Base-by-base conservation (phyloP, 306 rosid species). In the Trichosanthes cucumerina region DNA sequence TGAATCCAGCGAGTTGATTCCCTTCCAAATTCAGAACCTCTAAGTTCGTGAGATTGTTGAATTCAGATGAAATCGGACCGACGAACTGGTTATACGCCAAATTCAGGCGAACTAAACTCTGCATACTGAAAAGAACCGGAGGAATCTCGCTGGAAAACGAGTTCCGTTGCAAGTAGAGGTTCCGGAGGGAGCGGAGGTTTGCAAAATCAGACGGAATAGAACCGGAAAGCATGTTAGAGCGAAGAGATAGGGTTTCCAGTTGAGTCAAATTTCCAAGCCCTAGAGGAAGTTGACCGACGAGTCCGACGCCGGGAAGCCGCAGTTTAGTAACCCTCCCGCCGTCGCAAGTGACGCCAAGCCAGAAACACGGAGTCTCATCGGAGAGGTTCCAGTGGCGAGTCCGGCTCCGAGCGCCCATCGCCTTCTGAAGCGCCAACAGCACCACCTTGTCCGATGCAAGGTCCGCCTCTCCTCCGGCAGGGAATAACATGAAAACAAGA, bases 241-340 rank as follows among this genome's bases (percentile, higher is more conserved):
- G 93, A 43, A 95, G 93, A n/a, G 99, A 95, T 0, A 95, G 91
- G 5, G 85, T 83, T 15, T 54, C 81, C 2, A 95, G 86, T 60
- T 84, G 59, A 23, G 99, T 91, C 13, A 95, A 76, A 73, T 95
- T 95, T 0, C 99, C 97, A 24, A 95, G 79, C 11, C 97, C 97
- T 43, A 47, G 2, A 6, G 99, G 98, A 5, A 95, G 89, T 0
- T 70, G 53, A 9, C 99, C 99, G 31, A 81, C 38, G 18, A 95
- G 88, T 4, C 91, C 90, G 79, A 82, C 83, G 21, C 77, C 99
- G 12, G 99, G 99, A 4, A 90, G 84, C 1, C 93, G 89, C 56
- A 95, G 81, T 77, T 47, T 34, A 9, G 83, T 84, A 28, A 95
- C 93, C 53, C 93, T 59, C 13, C 10, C 68, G 39, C 85, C 72